These are phyloP conservation scores for Xylariaceae sp. DNA, from an alignment of 2,329 filamentous ascomycete genomes.

Conservation along the genomic window DNA sequence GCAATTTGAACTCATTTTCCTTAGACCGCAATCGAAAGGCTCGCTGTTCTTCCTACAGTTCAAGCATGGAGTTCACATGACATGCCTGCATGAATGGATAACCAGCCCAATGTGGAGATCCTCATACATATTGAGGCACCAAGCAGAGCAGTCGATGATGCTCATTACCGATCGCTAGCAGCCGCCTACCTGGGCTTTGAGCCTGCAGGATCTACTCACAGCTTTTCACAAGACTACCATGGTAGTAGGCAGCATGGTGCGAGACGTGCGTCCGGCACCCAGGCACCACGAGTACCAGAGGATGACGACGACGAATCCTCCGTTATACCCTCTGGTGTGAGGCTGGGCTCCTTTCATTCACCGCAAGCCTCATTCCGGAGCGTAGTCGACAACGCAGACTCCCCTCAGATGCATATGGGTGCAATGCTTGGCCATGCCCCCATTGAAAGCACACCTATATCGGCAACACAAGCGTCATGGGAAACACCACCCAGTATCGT, in stretches of 20 bases:
- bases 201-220: slow-evolving; percentile 1
- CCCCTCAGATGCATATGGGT: slow-evolving; percentile 29
- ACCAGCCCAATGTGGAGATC: slow-evolving; percentile 44
- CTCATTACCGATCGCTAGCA: slow-evolving; percentile 46
- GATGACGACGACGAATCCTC: slow-evolving; percentile 10
- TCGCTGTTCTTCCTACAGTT: background rate
- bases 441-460: slow-evolving; percentile 2
- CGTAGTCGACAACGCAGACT: slow-evolving; percentile 41
- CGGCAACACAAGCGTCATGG: slow-evolving; percentile 37
- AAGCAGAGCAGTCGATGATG: slow-evolving; percentile 46
- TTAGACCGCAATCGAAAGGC: background rate
- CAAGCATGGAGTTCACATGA: slow-evolving; percentile 11
- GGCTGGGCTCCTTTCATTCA: slow-evolving; percentile 24
- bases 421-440: background rate
- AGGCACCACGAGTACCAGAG: background rate
- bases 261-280: background rate
- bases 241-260: background rate
- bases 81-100: slow-evolving; percentile 27
- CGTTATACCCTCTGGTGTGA: slow-evolving; percentile 11
- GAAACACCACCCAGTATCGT: slow-evolving; percentile 47
- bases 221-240: background rate
- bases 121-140: slow-evolving; percentile 54
- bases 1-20: background rate
- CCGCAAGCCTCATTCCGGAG: slow-evolving; percentile 43
- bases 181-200: slow-evolving; percentile 48